Base-by-base conservation (phyloP, 768 basidiomycete genomes). In the Dioszegia hungarica region DNA sequence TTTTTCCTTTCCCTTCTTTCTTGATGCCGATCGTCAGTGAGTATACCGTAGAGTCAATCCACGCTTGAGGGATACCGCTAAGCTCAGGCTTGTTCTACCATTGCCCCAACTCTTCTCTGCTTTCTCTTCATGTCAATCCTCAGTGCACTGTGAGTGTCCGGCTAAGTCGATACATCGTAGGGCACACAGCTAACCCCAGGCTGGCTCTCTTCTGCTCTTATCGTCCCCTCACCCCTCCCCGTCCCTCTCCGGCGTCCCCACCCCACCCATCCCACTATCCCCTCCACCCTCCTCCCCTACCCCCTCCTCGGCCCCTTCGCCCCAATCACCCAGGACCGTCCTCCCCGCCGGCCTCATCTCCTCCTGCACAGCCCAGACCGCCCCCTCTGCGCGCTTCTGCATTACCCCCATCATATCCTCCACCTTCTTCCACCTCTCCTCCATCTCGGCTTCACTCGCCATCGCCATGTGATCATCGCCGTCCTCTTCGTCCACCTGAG, bases 391-490 rank as follows among this genome's bases (percentile, higher is more conserved):
- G n/a, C 60, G 20, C 29, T 54, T 33, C 25, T 56, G 57, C 70
- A 71, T 71, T 8, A 25, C 55, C 0, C 24, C 38, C 4, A 71
- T 54, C 29, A 66, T 20, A 11, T 61, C 61, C 6, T 51, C 57
- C 10, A 71, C 37, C 46, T 62, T 63, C 1, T 56, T 60, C 70
- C 70, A 71, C 24, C 67, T 44, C n/a, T 28, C 60, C 31, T 71
- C 67, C 11, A 68, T 20, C 28, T 66, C 57, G 1, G 60, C 55
- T n/a, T n/a, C n/a, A n/a, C 57, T 70, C 66, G 10, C 19, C 49
- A 24, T 59, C 52, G 24, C 56, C 8, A 33, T 6, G 8, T 33
- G 58, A 19, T 50, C 46, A 8, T 60, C 57, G 8, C 64, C 65
- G 48, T 62, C 60, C 0, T 34, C 19, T 27, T 57, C 61, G 1